Evolutionary conservation across 805 yeast genomes (phyloP).

Genomic region (Ogataea parapolymorpha): DNA sequence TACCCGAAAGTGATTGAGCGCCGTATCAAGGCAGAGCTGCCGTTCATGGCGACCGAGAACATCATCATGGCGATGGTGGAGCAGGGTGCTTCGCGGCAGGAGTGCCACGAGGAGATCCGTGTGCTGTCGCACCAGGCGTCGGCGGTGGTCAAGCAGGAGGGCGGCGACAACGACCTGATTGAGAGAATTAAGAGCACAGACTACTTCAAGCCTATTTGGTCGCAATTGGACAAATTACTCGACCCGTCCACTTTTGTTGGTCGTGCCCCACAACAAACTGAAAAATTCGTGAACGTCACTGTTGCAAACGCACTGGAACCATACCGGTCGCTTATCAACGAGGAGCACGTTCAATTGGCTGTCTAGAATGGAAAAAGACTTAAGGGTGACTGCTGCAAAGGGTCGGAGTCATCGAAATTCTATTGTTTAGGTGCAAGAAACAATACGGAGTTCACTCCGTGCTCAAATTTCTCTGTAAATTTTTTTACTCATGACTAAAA

Average conservation of each 20-base stretch:
- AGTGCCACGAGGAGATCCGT: conserved; percentile 95
- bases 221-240: conserved; percentile 71
- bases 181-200: conserved; percentile 75
- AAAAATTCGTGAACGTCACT: conserved; percentile 80
- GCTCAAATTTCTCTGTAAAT: neutral
- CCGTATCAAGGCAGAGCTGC: conserved; percentile 90
- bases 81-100: conserved; percentile 96
- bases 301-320: conserved; percentile 81
- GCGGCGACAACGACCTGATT: conserved; percentile 96
- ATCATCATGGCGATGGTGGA: conserved; percentile 99
- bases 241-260: conserved; percentile 96
- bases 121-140: conserved; percentile 97
- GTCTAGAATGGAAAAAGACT: conserved; percentile 45
- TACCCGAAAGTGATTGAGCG: conserved; percentile 98
- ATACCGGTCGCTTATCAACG: conserved; percentile 53
- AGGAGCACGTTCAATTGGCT: conserved; percentile 70
- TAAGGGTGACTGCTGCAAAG: conserved; percentile 5
- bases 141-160: conserved; percentile 94
- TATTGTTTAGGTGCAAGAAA: conserved; percentile 3
- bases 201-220: conserved; percentile 88
- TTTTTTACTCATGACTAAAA: conserved; percentile 6
- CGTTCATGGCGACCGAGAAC: conserved; percentile 99
- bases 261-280: conserved; percentile 97
- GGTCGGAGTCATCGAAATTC: conserved; percentile 2
- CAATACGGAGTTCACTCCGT: conserved; percentile 11